These are phyloP conservation scores for Calvatia gigantea DNA, from an alignment of 768 basidiomycete species.

Conservation along the genomic window DNA sequence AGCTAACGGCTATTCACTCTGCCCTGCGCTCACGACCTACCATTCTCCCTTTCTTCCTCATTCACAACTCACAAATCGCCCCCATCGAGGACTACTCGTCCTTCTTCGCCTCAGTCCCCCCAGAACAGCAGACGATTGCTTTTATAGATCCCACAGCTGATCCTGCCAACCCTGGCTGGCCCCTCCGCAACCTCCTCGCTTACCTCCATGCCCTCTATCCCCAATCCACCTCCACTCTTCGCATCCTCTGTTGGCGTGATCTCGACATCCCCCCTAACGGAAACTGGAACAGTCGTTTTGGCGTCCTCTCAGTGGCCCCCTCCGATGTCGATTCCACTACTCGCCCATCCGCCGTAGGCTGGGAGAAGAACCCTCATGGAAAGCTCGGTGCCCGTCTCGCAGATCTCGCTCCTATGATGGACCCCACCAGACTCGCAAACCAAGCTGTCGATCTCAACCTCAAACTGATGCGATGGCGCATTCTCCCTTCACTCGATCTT, in stretches of 20 bases:
- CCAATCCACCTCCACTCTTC: constrained; percentile 41
- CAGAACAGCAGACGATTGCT: constrained; percentile 40
- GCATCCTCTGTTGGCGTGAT: constrained; percentile 79
- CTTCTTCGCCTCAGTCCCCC: constrained; percentile 49
- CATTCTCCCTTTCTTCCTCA: constrained; percentile 59
- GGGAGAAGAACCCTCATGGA: constrained; percentile 91
- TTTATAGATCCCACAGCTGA: constrained; percentile 87
- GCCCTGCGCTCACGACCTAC: constrained; percentile 37
- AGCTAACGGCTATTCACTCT: constrained; percentile 53
- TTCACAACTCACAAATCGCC: constrained; percentile 44
- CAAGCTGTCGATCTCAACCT: constrained; percentile 98
- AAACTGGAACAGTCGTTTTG: constrained; percentile 63
- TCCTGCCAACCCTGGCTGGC: constrained; percentile 80
- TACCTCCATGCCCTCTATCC: constrained; percentile 68
- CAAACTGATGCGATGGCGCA: constrained; percentile 97
- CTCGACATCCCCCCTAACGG: constrained; percentile 35
- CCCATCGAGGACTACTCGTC: constrained; percentile 52
- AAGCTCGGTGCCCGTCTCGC: constrained; percentile 86
- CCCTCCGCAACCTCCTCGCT: constrained; percentile 86
- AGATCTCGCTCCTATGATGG: constrained; percentile 95
- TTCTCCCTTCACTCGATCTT: constrained; percentile 83
- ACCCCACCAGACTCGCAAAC: constrained; percentile 86
- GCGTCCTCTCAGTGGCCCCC: constrained; percentile 28
- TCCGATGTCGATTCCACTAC: constrained; percentile 11
- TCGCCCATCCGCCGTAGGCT: constrained; percentile 76